Evolutionary conservation across 306 rosid species (phyloP).

Genomic region (Castanopsis chinensis): DNA sequence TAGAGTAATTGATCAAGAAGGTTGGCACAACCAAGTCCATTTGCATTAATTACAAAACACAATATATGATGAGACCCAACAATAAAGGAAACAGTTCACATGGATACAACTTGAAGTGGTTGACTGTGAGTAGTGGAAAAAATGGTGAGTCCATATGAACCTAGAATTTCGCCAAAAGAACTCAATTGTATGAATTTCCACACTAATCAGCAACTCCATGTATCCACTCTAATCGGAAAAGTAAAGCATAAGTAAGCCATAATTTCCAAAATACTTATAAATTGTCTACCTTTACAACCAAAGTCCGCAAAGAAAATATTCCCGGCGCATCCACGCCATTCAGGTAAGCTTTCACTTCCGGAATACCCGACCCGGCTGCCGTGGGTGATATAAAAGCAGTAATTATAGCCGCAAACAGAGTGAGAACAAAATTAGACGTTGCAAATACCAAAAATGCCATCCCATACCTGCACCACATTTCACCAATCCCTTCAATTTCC

Average conservation of each 20-base stretch:
- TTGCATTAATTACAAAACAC: background rate
- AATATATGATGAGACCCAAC: no score
- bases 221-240: background rate
- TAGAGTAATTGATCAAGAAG: no score
- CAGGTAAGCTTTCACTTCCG: constrained; percentile 94
- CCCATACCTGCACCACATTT: constrained; percentile 48
- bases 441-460: constrained; percentile 66
- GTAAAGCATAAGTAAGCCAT: background rate
- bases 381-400: constrained; percentile 80
- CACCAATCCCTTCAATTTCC: constrained; percentile 15
- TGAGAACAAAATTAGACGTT: constrained; percentile 67
- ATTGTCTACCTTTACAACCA: constrained; percentile 65
- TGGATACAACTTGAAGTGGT: no score
- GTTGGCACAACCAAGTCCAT: no score
- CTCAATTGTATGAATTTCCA: background rate
- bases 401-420: constrained; percentile 60
- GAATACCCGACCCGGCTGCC: constrained; percentile 91
- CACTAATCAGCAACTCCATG: background rate
- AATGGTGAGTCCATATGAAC: no score
- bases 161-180: background rate
- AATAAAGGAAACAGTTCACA: no score
- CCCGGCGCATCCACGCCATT: constrained; percentile 96
- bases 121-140: no score
- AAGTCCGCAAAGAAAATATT: constrained; percentile 55
- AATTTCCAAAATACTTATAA: background rate